Base-by-base conservation (phyloP, 805 yeast genomes). In the Kazachstania martiniae region DNA sequence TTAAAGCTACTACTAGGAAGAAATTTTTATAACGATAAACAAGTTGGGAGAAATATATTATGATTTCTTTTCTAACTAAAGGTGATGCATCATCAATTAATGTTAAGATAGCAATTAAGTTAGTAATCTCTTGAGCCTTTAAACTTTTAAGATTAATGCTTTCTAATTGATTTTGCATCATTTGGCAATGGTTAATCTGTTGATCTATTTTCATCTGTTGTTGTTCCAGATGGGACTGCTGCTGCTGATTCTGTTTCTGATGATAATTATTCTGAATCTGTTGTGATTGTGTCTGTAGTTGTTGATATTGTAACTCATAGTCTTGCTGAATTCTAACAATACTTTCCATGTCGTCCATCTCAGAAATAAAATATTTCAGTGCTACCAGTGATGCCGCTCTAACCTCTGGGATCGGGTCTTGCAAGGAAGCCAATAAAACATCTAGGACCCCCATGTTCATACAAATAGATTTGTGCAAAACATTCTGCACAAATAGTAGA, bases 391-490 rank as follows among this genome's bases (percentile, higher is more conserved):
- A 72, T 0, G 96, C 83, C 0, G 95, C 80, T 35, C 97, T 65
- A 1, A 91, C 94, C 54, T 91, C 98, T 0, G 97, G 95, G 29
- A 89, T 85, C 0, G 96, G 95, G 51, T 91, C 97, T 40, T 70
- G 72, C 12, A 86, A 65, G 25, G 82, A 59, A 16, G 62, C 61
- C 21, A 75, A 52, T 18, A 89, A 46, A 3, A 43, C 39, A 15
- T 66, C 72, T 12, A 79, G 56, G 16, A 73, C 68, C 0, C 80
- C 80, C 35, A 75, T 78, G 41, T 77, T 72, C 42, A 73, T 67
- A 17, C 78, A 74, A 16, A 81, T 67, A 66, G 74, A 71, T 48
- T 80, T 78, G 9, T 87, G 86, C 34, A 84, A 86, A 0, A 79
- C 69, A 42, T 79, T 74, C 28, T 70, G 70, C 39, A 66, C 66